These are phyloP conservation scores for Trichosporon coremiiforme DNA, from an alignment of 1,284 basidiomycete genomes.

Conservation along the genomic window DNA sequence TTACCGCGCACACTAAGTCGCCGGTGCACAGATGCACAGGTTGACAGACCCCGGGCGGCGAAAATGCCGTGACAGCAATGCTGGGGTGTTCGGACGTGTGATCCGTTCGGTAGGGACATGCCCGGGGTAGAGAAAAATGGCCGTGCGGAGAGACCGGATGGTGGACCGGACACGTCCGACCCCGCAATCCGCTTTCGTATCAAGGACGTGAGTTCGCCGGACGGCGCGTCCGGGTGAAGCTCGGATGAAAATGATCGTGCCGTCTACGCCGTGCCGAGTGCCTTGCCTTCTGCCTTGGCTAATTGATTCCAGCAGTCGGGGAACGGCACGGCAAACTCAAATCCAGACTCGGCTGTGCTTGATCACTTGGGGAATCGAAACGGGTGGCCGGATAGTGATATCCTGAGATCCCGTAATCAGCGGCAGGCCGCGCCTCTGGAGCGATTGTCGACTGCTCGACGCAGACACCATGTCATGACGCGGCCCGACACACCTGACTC, in stretches of 20 bases:
- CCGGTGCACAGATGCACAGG: neutral
- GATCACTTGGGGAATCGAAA: neutral
- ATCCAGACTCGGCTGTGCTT: neutral
- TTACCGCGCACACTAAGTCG: neutral
- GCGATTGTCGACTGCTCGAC: neutral
- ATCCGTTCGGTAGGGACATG: neutral
- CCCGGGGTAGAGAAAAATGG: neutral
- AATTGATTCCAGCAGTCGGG: slow-evolving; percentile 1
- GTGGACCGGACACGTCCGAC: neutral
- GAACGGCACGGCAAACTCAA: slow-evolving; percentile 2
- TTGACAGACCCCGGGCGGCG: neutral
- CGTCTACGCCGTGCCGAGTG: neutral
- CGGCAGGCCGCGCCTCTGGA: no score
- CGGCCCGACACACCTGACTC: neutral
- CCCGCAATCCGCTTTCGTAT: neutral
- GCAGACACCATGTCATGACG: neutral
- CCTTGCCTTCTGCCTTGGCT: neutral
- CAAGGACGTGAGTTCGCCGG: slow-evolving; percentile 14
- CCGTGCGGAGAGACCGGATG: slow-evolving; percentile 1
- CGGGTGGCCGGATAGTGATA: neutral
- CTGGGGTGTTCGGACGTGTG: neutral
- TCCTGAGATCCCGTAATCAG: no score
- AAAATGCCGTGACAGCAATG: neutral
- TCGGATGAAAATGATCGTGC: neutral
- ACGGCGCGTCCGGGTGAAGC: neutral